Evolutionary conservation across 345 rosid species (phyloP).

Genomic region (Camelina laxa): DNA sequence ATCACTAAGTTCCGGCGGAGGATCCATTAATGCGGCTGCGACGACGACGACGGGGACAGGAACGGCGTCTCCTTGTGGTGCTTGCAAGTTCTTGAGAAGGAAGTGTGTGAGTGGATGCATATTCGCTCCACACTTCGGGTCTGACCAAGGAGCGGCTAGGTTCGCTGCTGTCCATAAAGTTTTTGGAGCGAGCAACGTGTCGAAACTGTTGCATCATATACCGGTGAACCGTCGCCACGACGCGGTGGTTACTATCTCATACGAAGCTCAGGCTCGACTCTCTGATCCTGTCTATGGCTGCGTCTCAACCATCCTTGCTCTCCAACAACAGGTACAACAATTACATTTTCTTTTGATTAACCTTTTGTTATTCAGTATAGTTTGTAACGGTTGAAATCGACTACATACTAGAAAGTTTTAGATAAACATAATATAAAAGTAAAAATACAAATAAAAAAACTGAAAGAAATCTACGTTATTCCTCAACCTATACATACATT

Average conservation of each 20-base stretch:
- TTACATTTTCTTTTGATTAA: too few species aligned
- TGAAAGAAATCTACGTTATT: too few species aligned
- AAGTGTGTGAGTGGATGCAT: constrained; percentile 93
- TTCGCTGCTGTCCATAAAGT: constrained; percentile 97
- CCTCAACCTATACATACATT: background rate
- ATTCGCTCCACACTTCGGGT: constrained; percentile 87
- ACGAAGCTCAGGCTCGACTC: constrained; percentile 97
- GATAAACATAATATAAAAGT: constrained; percentile 1
- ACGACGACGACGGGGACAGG: constrained; percentile 30
- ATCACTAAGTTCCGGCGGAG: constrained; percentile 35
- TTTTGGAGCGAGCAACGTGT: constrained; percentile 94
- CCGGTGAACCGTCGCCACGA: constrained; percentile 86
- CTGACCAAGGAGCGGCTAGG: constrained; percentile 95
- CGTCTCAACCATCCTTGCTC: constrained; percentile 85
- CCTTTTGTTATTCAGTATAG: background rate
- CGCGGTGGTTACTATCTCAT: constrained; percentile 85
- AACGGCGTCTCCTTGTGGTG: constrained; percentile 80
- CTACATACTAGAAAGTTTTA: background rate
- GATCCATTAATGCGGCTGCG: constrained; percentile 26
- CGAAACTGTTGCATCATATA: constrained; percentile 80
- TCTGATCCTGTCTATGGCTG: constrained; percentile 97
- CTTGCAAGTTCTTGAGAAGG: constrained; percentile 96
- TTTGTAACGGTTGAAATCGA: constrained; percentile 20
- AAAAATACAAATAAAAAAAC: background rate
- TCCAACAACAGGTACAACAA: constrained; percentile 77